Conservation (phyloP, 2,329 filamentous ascomycete genomes). For the Apiospora malaysiana region DNA sequence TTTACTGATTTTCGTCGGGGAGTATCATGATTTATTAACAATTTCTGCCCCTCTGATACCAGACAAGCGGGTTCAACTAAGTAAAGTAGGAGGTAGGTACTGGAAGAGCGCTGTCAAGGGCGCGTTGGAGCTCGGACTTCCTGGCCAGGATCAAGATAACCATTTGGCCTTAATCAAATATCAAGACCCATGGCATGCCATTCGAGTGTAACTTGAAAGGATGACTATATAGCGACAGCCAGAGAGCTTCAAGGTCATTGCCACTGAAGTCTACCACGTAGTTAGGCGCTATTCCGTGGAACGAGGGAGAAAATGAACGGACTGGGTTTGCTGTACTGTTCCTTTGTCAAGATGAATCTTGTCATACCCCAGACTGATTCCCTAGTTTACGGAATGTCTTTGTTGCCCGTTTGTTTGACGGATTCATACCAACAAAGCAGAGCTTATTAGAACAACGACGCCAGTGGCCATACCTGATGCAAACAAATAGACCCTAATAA, state of each 20-base stretch:
- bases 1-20: no score
- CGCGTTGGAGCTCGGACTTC: neutral
- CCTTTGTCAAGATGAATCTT: neutral
- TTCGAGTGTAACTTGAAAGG: neutral
- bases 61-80: neutral
- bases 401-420: neutral
- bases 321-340: neutral
- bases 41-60: neutral
- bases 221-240: neutral
- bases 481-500: neutral
- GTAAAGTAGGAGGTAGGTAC: no score
- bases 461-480: neutral
- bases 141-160: neutral
- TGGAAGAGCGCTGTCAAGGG: neutral
- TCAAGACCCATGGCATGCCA: neutral
- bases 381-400: neutral
- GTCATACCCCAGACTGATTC: neutral
- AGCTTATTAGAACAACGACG: neutral
- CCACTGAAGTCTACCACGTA: neutral
- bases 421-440: conserved; percentile 2
- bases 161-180: neutral
- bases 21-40: no score
- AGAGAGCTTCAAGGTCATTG: neutral
- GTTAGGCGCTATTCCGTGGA: neutral
- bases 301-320: neutral